Percentiles rank a stretch among this genome's conserved stretches.
Conservation (phyloP, 495 filamentous ascomycete genomes). For the Articulospora tetracladia region DNA sequence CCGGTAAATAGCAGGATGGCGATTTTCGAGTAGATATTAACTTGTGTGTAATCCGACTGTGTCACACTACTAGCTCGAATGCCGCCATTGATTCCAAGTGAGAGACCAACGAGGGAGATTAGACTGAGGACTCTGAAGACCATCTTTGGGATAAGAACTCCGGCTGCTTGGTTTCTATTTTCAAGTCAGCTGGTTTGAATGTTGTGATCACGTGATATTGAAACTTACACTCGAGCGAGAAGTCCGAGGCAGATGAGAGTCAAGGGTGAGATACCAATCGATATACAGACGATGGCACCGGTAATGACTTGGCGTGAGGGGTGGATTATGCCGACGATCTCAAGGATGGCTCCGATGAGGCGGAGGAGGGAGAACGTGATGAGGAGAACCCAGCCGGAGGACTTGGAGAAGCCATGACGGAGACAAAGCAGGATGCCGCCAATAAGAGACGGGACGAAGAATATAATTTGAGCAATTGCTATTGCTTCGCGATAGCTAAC, state of each 20-base stretch:
- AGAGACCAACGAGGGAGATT: constrained; percentile 20
- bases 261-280: constrained; percentile 26
- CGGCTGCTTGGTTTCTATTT: background rate
- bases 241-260: constrained; percentile 20
- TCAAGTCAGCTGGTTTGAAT: too few species aligned
- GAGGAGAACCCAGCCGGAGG: constrained; percentile 36
- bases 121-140: constrained; percentile 20
- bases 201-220: too few species aligned
- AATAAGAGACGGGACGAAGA: constrained; percentile 32
- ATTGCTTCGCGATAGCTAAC: constrained; percentile 28
- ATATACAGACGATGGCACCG: constrained; percentile 15
- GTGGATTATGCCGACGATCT: constrained; percentile 34
- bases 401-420: constrained; percentile 35
- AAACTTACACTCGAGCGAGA: constrained; percentile 14
- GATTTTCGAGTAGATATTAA: constrained; percentile 21
- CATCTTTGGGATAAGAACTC: constrained; percentile 8
- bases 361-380: constrained; percentile 33
- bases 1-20: constrained; percentile 22
- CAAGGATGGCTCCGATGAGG: constrained; percentile 32
- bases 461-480: constrained; percentile 32
- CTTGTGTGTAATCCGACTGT: background rate
- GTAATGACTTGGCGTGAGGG: constrained; percentile 14
- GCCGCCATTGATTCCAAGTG: constrained; percentile 27
- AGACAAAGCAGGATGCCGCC: constrained; percentile 30
- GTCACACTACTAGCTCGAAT: constrained; percentile 11